Percentiles rank a stretch among this genome's conserved stretches.
phyloP scores from a whole-genome alignment of 2,329 filamentous ascomycete genomes.

The Xylariaceae sp. region DNA sequence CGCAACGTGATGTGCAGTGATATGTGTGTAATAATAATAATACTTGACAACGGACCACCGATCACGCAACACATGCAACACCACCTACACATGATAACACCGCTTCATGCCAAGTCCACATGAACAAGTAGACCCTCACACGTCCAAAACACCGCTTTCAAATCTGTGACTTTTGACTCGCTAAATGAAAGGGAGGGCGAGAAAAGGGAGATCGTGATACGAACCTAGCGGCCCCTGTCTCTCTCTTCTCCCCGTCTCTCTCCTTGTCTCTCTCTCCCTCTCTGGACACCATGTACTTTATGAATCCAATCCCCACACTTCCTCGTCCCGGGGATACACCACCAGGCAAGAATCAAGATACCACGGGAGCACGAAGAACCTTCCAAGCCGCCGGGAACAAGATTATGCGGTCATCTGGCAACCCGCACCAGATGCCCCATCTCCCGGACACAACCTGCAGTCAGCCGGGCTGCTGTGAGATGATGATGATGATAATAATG shows the following conservation, averaged over 20 bases:
- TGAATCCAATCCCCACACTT: not conserved
- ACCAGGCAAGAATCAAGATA: not conserved
- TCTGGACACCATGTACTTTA: not conserved
- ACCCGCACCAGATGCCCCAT: not conserved
- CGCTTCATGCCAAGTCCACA: not conserved
- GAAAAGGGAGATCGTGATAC: slow-evolving; percentile 1
- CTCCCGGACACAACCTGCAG: slow-evolving; percentile 2
- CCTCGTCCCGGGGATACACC: not conserved
- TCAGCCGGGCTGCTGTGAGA: not conserved
- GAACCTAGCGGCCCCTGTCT: no score
- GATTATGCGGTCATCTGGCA: slow-evolving; percentile 2
- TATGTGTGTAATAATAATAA: not conserved
- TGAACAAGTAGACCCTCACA: not conserved
- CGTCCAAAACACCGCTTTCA: not conserved
- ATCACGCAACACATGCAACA: slow-evolving; percentile 6
- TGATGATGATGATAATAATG: not conserved
- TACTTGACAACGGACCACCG: not conserved
- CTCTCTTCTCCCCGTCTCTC: no score
- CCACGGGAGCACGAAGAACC: not conserved
- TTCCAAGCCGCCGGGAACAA: slow-evolving; percentile 4
- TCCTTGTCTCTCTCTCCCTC: not conserved
- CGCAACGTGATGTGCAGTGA: not conserved
- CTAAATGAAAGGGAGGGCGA: not conserved
- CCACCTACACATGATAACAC: not conserved
- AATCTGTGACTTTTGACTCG: not conserved